Evolutionary conservation across 176 grass and related monocot genomes (phyloP), one percentile per base, ranked within the genome.

Genomic region (Juncus effusus): DNA sequence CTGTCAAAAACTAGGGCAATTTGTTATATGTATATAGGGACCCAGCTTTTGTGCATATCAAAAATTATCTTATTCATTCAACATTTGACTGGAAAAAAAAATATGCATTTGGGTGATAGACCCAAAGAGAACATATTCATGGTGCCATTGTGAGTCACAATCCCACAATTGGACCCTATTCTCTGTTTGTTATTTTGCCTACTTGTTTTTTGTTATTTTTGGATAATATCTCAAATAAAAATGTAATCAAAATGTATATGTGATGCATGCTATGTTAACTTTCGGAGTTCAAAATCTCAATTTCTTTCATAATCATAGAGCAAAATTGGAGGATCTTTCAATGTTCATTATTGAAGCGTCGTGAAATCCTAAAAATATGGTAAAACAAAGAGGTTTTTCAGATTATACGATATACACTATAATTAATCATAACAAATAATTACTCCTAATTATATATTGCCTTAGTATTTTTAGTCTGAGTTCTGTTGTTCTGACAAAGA

Each of bases 101-200:
- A 47, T 47, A 47, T 47, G 0, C 9, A 47, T 47, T 47, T 47
- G 16, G 16, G 51, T 57, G 53, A 64, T 41, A 37, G 62, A 54
- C 62, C 61, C 50, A 76, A 65, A 76, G 61, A 58, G 60, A 76
- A 76, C 73, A 76, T 52, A 76, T 63, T 76, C 37, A 76, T 65
- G 53, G 74, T 76, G 74, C 74, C 74, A 72, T 72, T 60, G 54
- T 72, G 54, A 60, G 54, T 36, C 39, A 44, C 52, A 44, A 56
- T 41, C 54, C 54, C 54, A 72, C 6, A 72, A 72, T 58, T 53
- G 54, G 44, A 72, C 10, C 54, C 14, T 57, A 13, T 57, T 57
- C 28, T 57, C 28, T 41, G 19, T 58, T 72, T 38, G 56, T 58
- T 72, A 45, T 52, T 8, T 72, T 59, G 44, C 42, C 54, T 72